These are phyloP conservation scores for Epichloe sibirici DNA, from an alignment of 2,329 filamentous ascomycete species.

Conservation along the genomic window DNA sequence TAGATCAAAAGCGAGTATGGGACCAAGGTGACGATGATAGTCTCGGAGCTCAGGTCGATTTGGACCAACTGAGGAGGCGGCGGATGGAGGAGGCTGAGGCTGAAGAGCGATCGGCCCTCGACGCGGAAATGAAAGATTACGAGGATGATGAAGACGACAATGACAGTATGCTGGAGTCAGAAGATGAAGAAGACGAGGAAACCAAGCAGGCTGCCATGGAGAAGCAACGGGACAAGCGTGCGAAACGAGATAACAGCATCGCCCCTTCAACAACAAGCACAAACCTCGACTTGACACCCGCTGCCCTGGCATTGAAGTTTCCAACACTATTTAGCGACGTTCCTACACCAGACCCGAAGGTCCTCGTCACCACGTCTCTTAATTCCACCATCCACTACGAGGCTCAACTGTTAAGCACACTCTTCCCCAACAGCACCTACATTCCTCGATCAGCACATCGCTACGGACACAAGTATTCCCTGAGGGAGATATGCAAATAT, in stretches of 20 bases:
- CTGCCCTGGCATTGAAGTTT: slow-evolving; percentile 48
- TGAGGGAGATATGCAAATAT: slow-evolving; percentile 81
- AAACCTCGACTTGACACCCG: slow-evolving; percentile 50
- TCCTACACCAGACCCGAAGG: slow-evolving; percentile 57
- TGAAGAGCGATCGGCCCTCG: slow-evolving; percentile 34
- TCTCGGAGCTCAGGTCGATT: slow-evolving; percentile 42
- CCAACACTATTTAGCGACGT: slow-evolving; percentile 48
- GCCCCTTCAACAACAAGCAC: slow-evolving; percentile 50
- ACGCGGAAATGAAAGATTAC: slow-evolving; percentile 29
- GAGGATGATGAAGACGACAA: slow-evolving; percentile 45
- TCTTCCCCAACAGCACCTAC: slow-evolving; percentile 83
- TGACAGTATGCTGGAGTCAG: slow-evolving; percentile 71
- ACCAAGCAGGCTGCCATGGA: slow-evolving; percentile 30
- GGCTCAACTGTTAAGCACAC: slow-evolving; percentile 61
- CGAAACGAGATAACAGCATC: slow-evolving; percentile 35
- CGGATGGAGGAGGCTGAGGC: slow-evolving; percentile 42
- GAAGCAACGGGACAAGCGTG: slow-evolving; percentile 32
- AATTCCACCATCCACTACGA: slow-evolving; percentile 81
- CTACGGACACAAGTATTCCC: slow-evolving; percentile 80
- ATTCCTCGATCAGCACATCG: slow-evolving; percentile 75
- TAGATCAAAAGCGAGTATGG: slow-evolving; percentile 85
- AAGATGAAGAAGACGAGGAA: slow-evolving; percentile 41
- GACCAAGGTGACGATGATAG: slow-evolving; percentile 59
- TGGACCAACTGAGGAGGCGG: slow-evolving; percentile 46
- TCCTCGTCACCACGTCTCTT: slow-evolving; percentile 82